These are phyloP conservation scores for Simmondsia chinensis DNA, from an alignment of 148 eudicot genomes.

Conservation along the genomic window DNA sequence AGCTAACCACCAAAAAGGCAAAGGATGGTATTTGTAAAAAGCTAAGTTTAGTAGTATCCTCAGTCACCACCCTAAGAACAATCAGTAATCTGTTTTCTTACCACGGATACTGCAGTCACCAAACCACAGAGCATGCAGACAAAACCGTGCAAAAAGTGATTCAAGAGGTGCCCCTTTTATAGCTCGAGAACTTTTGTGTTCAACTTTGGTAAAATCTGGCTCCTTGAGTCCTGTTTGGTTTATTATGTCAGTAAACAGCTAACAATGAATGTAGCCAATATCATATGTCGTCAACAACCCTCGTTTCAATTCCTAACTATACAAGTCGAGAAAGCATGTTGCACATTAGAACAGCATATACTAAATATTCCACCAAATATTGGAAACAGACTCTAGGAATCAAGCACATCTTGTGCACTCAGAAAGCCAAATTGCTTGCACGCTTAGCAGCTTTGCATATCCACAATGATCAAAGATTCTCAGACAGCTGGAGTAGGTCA, in stretches of 20 bases:
- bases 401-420: no score
- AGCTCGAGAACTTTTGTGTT: constrained; percentile 59
- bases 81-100: constrained; percentile 16
- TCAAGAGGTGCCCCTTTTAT: constrained; percentile 81
- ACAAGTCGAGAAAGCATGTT: no score
- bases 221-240: constrained; percentile 31
- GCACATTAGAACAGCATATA: no score
- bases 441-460: no score
- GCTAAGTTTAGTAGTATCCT: neutral
- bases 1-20: constrained; percentile 39
- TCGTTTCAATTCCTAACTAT: no score
- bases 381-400: no score
- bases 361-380: no score
- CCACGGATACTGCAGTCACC: constrained; percentile 95
- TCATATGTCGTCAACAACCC: neutral
- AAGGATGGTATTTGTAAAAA: neutral
- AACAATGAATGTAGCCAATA: neutral
- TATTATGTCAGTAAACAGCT: constrained; percentile 1
- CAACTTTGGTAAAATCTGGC: constrained; percentile 30
- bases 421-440: no score
- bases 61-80: neutral
- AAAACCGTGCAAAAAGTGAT: constrained; percentile 86
- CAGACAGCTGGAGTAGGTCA: no score
- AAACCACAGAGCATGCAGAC: constrained; percentile 88
- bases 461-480: no score